phyloP scores from a whole-genome alignment of 371 early-diverging fungal genomes.

The Dichotomocladium elegans region DNA sequence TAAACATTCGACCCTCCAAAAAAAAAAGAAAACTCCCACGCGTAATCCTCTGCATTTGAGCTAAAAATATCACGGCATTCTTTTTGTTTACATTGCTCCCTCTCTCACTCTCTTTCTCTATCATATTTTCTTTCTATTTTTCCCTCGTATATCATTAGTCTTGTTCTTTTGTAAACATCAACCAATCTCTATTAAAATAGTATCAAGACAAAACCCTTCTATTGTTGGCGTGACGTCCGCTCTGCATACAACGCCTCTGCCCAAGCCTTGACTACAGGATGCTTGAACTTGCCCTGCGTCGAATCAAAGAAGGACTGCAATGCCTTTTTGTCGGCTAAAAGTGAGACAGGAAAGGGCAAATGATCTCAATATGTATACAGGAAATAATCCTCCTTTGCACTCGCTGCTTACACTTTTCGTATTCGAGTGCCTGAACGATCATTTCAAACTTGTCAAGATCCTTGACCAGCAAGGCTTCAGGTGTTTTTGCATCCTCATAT shows the following conservation, averaged over 20 bases:
- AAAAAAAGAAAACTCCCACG: too few relatives aligned
- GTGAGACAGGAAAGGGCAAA: neutral
- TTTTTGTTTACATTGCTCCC: too few relatives aligned
- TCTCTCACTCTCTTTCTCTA: too few relatives aligned
- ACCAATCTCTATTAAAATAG: too few relatives aligned
- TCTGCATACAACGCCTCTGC: constrained; percentile 73
- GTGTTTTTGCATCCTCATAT: constrained; percentile 76
- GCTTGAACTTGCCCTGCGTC: constrained; percentile 73
- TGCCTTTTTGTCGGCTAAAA: constrained; percentile 55
- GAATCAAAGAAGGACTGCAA: constrained; percentile 81
- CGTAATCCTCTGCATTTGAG: too few relatives aligned
- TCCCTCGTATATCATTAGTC: too few relatives aligned
- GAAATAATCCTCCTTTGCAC: neutral
- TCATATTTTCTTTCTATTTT: too few relatives aligned
- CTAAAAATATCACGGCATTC: neutral
- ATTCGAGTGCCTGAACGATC: constrained; percentile 91
- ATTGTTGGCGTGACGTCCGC: constrained; percentile 20
- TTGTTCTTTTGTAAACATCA: too few relatives aligned
- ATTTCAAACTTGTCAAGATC: constrained; percentile 95
- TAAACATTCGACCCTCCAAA: neutral
- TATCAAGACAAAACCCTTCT: too few relatives aligned
- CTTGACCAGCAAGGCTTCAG: constrained; percentile 83
- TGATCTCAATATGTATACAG: neutral
- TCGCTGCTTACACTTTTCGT: constrained; percentile 70
- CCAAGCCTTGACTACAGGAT: constrained; percentile 82